Percentiles rank a stretch among this genome's conserved stretches.
phyloP scores from a whole-genome alignment of 495 filamentous ascomycete genomes.

The Penicillium odoratum region DNA sequence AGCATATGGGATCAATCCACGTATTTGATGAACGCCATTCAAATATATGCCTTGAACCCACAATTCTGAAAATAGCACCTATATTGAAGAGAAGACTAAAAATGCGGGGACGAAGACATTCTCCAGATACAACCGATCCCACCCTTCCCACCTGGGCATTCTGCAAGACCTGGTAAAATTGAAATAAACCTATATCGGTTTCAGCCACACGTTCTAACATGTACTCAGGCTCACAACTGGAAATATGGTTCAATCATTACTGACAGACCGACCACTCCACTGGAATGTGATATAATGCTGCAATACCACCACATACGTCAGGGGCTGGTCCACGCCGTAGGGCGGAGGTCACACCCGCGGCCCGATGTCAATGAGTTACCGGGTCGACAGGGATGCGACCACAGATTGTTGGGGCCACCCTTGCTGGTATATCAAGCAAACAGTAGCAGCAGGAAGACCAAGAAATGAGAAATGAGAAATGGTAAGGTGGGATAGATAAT shows the following conservation, averaged over 20 bases:
- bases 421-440: background rate
- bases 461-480: background rate
- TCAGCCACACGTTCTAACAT: background rate
- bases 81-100: too few relatives aligned
- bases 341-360: background rate
- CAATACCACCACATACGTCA: background rate
- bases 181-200: too few relatives aligned
- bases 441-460: background rate
- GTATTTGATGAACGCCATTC: too few relatives aligned
- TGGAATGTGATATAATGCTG: background rate
- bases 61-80: too few relatives aligned
- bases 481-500: background rate
- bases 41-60: too few relatives aligned
- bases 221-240: background rate
- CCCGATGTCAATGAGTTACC: constrained; percentile 1
- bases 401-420: background rate
- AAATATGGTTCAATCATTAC: background rate
- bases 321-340: background rate
- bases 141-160: too few relatives aligned
- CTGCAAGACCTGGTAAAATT: too few relatives aligned
- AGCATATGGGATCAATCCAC: too few relatives aligned
- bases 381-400: constrained; percentile 4
- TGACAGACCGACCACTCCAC: background rate
- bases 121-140: too few relatives aligned
- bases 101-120: too few relatives aligned